phyloP scores from a whole-genome alignment of 371 early-diverging fungal genomes.

The Coemansia sp. region DNA sequence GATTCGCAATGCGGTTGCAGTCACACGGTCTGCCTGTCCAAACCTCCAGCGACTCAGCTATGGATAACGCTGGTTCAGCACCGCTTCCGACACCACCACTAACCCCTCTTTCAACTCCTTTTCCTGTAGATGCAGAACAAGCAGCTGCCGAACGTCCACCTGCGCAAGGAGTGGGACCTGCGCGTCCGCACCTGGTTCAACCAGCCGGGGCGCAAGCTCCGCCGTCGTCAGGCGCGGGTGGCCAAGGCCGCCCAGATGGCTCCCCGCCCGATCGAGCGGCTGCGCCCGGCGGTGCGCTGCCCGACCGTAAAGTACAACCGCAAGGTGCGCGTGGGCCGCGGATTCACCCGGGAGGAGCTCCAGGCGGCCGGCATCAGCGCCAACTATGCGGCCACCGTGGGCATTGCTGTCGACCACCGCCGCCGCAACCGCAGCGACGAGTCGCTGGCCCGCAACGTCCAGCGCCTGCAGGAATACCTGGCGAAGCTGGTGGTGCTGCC shows the following conservation, averaged over 20 bases:
- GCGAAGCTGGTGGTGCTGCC: conserved; percentile 93
- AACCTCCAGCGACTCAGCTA: neutral
- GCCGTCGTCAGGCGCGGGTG: conserved; percentile 84
- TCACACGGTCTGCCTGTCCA: too few species aligned
- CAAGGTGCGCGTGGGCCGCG: conserved; percentile 98
- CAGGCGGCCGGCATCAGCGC: conserved; percentile 95
- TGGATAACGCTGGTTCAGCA: neutral
- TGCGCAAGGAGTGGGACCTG: conserved; percentile 99
- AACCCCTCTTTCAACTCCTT: neutral
- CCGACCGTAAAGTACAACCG: conserved; percentile 99
- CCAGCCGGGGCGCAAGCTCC: conserved; percentile 96
- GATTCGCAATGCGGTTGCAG: too few species aligned
- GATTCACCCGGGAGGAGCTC: conserved; percentile 99
- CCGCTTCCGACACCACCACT: neutral
- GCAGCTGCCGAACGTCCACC: conserved; percentile 97
- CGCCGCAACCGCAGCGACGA: conserved; percentile 98
- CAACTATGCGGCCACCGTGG: conserved; percentile 95
- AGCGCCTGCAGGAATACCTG: conserved; percentile 97
- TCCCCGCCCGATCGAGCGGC: conserved; percentile 96
- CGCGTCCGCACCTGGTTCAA: conserved; percentile 99
- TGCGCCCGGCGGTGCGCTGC: conserved; percentile 98
- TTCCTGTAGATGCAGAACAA: conserved; percentile 93
- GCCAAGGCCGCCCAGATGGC: conserved; percentile 96
- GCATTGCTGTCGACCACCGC: conserved; percentile 98
- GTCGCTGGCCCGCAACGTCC: conserved; percentile 91